Conservation (phyloP, 805 yeast species). For the Cyberlindnera misumaiensis region DNA sequence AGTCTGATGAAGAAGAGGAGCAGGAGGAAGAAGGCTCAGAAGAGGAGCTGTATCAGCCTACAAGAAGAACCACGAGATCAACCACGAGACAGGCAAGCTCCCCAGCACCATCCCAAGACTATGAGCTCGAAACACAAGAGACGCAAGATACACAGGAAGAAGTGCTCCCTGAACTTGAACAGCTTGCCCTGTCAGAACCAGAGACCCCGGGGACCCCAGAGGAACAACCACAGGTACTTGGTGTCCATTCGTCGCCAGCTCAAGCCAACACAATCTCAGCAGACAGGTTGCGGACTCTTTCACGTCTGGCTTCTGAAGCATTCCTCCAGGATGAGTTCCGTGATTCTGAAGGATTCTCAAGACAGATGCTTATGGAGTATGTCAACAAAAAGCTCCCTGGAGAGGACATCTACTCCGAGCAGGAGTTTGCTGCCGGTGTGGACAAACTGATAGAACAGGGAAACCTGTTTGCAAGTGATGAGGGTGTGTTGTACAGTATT, state of each 20-base stretch:
- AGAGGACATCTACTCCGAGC: constrained; percentile 31
- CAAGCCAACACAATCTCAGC: constrained; percentile 8
- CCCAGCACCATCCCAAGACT: constrained; percentile 10
- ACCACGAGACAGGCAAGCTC: background rate
- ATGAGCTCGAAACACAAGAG: background rate
- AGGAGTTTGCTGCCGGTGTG: constrained; percentile 33
- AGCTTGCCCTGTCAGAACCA: background rate
- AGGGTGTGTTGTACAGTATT: constrained; percentile 9
- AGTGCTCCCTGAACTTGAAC: background rate
- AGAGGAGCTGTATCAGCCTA: background rate
- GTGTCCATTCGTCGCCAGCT: background rate
- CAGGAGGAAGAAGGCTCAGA: constrained; percentile 1
- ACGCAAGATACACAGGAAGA: constrained; percentile 6
- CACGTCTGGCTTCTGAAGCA: constrained; percentile 6
- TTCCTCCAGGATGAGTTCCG: constrained; percentile 10
- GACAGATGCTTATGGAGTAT: constrained; percentile 24
- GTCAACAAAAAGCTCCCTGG: constrained; percentile 28
- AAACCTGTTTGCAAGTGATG: constrained; percentile 30
- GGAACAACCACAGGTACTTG: constrained; percentile 4
- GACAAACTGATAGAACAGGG: constrained; percentile 21
- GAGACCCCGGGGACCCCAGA: background rate
- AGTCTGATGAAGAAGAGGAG: background rate
- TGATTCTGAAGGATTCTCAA: constrained; percentile 27
- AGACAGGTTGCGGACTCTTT: constrained; percentile 11
- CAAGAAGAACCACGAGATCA: background rate